These are phyloP conservation scores for Metarhizium guizhouense DNA, from an alignment of 2,329 filamentous ascomycete genomes.

Conservation along the genomic window DNA sequence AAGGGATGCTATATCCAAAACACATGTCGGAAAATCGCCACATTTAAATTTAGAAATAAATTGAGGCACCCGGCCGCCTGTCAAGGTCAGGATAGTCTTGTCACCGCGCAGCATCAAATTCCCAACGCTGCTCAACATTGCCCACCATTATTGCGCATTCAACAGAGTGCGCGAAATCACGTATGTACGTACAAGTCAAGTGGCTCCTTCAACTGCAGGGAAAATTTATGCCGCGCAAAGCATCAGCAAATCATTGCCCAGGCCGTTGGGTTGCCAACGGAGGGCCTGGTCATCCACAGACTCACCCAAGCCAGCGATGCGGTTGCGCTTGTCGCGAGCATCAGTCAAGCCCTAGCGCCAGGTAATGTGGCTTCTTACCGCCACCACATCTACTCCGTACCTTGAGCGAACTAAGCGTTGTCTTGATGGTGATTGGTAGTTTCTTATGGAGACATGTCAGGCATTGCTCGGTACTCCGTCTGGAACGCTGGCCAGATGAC, in stretches of 20 bases:
- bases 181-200: no score
- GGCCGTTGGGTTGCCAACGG: neutral
- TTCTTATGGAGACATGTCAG: no score
- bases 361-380: neutral
- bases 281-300: neutral
- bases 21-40: neutral
- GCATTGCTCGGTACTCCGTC: no score
- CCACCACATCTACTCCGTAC: neutral
- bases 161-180: no score
- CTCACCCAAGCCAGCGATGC: neutral
- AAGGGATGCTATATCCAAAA: neutral
- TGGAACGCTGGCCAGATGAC: no score
- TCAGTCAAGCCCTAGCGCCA: neutral
- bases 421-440: no score
- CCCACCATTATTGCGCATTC: neutral
- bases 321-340: neutral
- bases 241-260: no score
- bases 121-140: neutral
- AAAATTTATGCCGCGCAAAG: no score
- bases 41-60: neutral
- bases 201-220: no score
- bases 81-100: no score
- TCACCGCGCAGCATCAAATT: neutral
- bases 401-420: no score
- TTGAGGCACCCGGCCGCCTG: no score